Percentiles rank a stretch among this genome's conserved stretches.
Evolutionary conservation across 208 protist genomes (phyloP).

Genomic region (Entamoeba dispar): DNA sequence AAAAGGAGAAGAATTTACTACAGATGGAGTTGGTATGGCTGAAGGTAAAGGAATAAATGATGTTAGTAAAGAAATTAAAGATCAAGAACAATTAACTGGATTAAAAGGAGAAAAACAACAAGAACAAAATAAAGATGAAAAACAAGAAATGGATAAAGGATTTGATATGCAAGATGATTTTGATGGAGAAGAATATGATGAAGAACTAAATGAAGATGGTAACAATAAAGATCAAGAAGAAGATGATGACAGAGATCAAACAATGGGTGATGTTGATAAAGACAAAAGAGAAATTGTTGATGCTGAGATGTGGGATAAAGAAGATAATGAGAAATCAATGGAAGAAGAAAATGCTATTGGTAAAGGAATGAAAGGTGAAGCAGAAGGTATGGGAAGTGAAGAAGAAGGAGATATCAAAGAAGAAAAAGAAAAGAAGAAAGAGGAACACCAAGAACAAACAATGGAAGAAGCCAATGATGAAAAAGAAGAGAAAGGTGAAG

Average conservation of each 20-base stretch:
- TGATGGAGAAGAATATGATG: background rate
- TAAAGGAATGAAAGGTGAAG: background rate
- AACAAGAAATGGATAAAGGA: background rate
- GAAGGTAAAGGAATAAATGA: background rate
- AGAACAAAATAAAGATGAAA: background rate
- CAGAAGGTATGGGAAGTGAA: background rate
- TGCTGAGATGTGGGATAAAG: too few relatives aligned
- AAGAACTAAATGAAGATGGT: background rate
- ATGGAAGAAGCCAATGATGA: background rate
- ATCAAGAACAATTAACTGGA: background rate
- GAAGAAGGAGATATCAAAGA: background rate
- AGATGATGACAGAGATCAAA: too few relatives aligned
- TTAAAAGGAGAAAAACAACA: background rate
- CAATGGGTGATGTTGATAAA: too few relatives aligned
- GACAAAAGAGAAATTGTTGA: too few relatives aligned
- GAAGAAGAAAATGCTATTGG: background rate
- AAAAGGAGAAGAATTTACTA: background rate
- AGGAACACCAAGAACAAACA: background rate
- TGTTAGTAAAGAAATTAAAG: background rate
- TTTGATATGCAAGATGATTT: background rate
- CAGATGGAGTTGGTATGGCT: background rate
- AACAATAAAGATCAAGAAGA: too few relatives aligned
- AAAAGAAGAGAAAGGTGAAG: background rate
- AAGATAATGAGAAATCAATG: background rate
- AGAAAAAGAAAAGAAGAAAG: background rate